phyloP scores from a whole-genome alignment of 202 grass and related monocot species.

The Musa balbisiana region DNA sequence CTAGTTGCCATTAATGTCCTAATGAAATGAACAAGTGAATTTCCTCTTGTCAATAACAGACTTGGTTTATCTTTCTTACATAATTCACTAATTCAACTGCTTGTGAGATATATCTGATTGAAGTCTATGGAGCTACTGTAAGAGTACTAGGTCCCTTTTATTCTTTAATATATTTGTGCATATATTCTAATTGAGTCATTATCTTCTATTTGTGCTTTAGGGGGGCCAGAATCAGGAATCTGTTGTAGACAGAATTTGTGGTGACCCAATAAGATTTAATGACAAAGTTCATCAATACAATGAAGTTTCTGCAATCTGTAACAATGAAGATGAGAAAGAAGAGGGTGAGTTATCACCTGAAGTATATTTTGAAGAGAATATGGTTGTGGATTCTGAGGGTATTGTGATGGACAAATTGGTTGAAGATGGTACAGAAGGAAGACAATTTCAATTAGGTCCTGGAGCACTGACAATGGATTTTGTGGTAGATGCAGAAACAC shows the following conservation, averaged over 20 bases:
- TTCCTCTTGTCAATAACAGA: too few species aligned
- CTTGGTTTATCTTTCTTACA: too few species aligned
- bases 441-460: neutral
- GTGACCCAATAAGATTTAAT: neutral
- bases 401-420: neutral
- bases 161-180: neutral
- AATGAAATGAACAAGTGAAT: too few species aligned
- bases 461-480: too few species aligned
- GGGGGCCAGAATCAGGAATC: neutral
- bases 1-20: too few species aligned
- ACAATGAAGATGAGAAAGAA: conserved; percentile 4
- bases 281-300: neutral
- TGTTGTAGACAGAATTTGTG: neutral
- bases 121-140: neutral
- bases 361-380: neutral
- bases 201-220: neutral
- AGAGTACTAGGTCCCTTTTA: neutral
- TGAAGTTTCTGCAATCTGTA: neutral
- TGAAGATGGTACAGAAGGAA: neutral
- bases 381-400: neutral
- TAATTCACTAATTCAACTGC: too few species aligned
- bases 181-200: neutral
- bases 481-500: neutral
- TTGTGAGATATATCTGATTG: too few species aligned
- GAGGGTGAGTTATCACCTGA: conserved; percentile 1